Conservation (phyloP, 805 yeast species). For the Cyberlindnera maritima region DNA sequence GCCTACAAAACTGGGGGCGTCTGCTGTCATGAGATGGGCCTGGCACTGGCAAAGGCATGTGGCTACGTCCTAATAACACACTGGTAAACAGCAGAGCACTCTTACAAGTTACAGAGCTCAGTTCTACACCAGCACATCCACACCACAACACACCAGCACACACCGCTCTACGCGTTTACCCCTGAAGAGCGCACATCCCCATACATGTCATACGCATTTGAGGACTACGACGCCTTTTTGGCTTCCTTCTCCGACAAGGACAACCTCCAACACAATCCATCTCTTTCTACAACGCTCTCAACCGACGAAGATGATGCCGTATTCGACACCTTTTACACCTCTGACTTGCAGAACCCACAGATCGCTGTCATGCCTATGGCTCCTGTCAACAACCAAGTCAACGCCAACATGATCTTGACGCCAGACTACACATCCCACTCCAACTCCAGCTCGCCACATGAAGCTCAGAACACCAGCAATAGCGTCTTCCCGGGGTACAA, state of each 20-base stretch:
- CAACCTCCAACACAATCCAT: constrained; percentile 16
- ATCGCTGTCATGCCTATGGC: background rate
- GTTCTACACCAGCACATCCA: background rate
- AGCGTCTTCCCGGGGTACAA: constrained; percentile 7
- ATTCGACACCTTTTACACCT: constrained; percentile 2
- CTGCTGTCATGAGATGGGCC: background rate
- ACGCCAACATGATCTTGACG: constrained; percentile 7
- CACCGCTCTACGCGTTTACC: background rate
- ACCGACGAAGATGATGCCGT: constrained; percentile 13
- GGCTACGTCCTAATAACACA: no score
- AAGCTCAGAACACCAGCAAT: constrained; percentile 3
- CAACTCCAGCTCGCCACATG: constrained; percentile 17
- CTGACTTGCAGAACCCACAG: background rate
- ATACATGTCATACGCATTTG: constrained; percentile 29
- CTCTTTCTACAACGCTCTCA: constrained; percentile 15
- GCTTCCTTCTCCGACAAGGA: constrained; percentile 22
- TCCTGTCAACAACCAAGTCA: background rate
- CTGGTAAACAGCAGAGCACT: no score
- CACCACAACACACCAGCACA: background rate
- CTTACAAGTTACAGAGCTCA: background rate
- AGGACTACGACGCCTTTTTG: constrained; percentile 32
- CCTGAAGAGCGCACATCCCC: background rate
- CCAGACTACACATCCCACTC: constrained; percentile 17
- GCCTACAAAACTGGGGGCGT: constrained; percentile 3
- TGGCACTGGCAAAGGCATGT: no score